Conservation (phyloP, 805 yeast species). For the Pichia cephalocereana region DNA sequence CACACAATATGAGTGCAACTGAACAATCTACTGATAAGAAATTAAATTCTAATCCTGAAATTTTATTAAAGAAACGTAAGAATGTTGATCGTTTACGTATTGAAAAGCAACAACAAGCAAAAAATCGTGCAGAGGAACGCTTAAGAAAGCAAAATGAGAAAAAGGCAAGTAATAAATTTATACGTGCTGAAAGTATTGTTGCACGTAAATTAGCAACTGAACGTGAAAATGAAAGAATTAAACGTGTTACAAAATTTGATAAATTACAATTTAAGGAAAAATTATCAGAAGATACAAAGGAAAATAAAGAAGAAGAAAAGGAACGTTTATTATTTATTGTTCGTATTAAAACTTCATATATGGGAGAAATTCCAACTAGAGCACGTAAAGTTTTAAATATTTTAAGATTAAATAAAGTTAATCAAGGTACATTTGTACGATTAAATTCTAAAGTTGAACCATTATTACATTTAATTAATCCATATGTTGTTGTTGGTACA, state of each 20-base stretch:
- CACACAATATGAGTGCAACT: not conserved
- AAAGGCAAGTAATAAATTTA: constrained; percentile 40
- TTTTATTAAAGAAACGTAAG: constrained; percentile 70
- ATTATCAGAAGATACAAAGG: constrained; percentile 13
- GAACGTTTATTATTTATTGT: constrained; percentile 54
- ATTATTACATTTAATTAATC: constrained; percentile 57
- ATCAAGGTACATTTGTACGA: constrained; percentile 68
- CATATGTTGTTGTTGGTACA: constrained; percentile 63
- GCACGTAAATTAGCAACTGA: constrained; percentile 55
- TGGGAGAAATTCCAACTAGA: constrained; percentile 57
- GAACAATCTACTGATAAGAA: not conserved
- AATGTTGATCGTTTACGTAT: constrained; percentile 64
- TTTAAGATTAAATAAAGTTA: constrained; percentile 48
- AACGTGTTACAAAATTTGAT: constrained; percentile 51
- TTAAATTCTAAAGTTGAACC: constrained; percentile 51
- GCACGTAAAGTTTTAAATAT: constrained; percentile 50
- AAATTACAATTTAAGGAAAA: constrained; percentile 17
- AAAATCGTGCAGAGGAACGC: constrained; percentile 38
- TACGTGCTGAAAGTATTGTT: constrained; percentile 68
- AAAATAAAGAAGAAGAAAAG: constrained; percentile 18
- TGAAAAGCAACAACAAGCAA: constrained; percentile 62
- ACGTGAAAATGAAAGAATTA: constrained; percentile 61
- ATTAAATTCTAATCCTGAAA: constrained; percentile 60
- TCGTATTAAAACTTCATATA: constrained; percentile 56
- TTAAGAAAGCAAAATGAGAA: constrained; percentile 34